These are phyloP conservation scores for Crucihimalaya himalaica DNA, from an alignment of 345 rosid species.

Conservation along the genomic window DNA sequence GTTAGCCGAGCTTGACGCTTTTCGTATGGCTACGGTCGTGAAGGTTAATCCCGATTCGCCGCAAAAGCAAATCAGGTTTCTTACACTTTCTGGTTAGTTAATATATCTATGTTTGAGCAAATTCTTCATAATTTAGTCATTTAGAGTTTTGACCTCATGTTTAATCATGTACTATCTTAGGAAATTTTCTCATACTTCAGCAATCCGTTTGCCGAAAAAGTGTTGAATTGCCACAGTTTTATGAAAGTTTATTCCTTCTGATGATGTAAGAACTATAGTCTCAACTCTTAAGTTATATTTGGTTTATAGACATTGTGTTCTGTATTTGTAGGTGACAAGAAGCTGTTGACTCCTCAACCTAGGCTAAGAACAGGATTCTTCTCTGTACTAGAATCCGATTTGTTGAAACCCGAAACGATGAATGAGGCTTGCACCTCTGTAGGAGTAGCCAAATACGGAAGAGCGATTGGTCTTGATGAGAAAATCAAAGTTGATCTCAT, in stretches of 20 bases:
- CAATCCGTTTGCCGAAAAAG: background rate
- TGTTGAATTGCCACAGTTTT: background rate
- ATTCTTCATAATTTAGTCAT: background rate
- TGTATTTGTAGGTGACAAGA: conserved; percentile 60
- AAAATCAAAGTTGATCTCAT: conserved; percentile 77
- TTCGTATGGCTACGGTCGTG: conserved; percentile 61
- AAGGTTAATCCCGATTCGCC: conserved; percentile 95
- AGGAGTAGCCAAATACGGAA: conserved; percentile 89
- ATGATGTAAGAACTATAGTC: background rate
- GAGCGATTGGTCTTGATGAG: conserved; percentile 75
- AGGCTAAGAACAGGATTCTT: conserved; percentile 89
- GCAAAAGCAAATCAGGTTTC: conserved; percentile 90
- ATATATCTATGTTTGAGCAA: background rate
- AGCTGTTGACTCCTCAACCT: conserved; percentile 86
- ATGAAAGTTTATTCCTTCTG: background rate
- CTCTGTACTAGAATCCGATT: conserved; percentile 62
- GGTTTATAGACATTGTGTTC: background rate
- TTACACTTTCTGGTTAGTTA: conserved; percentile 78
- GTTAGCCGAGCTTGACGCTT: conserved; percentile 62
- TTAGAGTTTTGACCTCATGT: background rate
- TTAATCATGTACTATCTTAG: background rate
- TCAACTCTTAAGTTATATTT: background rate
- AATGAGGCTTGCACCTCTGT: conserved; percentile 77
- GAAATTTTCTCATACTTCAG: background rate
- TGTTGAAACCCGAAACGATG: conserved; percentile 52